Percentiles rank a stretch among this genome's conserved stretches.
Evolutionary conservation across 805 yeast genomes (phyloP).

Genomic region (Schwanniomyces occidentalis): DNA sequence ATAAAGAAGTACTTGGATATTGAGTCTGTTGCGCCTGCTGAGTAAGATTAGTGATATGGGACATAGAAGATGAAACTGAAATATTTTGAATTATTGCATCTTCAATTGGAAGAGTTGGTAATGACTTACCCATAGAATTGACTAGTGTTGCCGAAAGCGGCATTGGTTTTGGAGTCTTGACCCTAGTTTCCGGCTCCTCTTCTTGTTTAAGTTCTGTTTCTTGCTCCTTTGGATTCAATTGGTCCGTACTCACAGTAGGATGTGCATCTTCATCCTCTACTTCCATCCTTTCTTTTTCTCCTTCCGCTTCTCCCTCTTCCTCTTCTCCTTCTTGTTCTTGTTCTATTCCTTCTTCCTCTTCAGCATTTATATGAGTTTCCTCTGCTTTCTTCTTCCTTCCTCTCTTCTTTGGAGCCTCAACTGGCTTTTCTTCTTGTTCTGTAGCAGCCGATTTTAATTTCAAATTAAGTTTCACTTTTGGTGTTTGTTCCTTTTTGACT

Average conservation of each 20-base stretch:
- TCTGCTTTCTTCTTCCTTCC: constrained; percentile 14
- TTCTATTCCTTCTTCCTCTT: constrained; percentile 10
- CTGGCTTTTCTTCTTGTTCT: constrained; percentile 14
- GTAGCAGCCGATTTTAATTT: constrained; percentile 17
- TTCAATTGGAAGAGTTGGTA: constrained; percentile 23
- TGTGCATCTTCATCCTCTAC: constrained; percentile 14
- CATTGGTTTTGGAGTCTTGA: constrained; percentile 13
- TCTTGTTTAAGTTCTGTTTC: constrained; percentile 11
- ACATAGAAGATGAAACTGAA: constrained; percentile 31
- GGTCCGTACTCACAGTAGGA: constrained; percentile 3
- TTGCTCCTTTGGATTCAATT: constrained; percentile 10
- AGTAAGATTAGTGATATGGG: constrained; percentile 11
- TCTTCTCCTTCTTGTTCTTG: constrained; percentile 12
- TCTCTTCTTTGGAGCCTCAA: constrained; percentile 16
- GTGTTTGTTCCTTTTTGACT: constrained; percentile 14
- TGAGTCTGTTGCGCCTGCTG: constrained; percentile 15
- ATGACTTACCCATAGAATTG: constrained; percentile 29
- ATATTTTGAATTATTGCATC: constrained; percentile 40
- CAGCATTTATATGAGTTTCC: constrained; percentile 11
- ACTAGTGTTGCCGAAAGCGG: constrained; percentile 7
- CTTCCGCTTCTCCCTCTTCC: constrained; percentile 11
- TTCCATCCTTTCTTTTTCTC: constrained; percentile 11
- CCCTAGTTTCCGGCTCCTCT: constrained; percentile 10
- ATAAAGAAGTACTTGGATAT: constrained; percentile 3
- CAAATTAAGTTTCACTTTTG: constrained; percentile 30